A percentile compares a stretch with the other conserved stretches of the same genome.
phyloP scores from a whole-genome alignment of 495 filamentous ascomycete genomes.

The Podospora pseudoanserina region DNA sequence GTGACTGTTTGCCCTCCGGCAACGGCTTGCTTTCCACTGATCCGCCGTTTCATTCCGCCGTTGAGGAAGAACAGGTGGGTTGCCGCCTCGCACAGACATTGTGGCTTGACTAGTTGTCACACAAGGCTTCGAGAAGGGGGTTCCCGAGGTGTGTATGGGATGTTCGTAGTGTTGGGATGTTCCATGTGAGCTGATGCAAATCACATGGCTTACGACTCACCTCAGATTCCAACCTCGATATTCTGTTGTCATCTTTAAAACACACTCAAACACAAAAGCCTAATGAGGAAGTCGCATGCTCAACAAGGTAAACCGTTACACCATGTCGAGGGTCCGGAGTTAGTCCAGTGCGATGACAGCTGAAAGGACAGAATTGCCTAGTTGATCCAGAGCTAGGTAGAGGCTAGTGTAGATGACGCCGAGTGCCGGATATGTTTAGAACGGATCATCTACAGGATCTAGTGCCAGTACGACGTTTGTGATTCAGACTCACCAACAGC shows the following conservation, averaged over 20 bases:
- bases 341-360: background rate
- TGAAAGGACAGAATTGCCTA: background rate
- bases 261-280: background rate
- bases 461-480: background rate
- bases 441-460: background rate
- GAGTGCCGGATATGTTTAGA: background rate
- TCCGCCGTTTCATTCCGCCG: background rate
- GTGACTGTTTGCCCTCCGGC: background rate
- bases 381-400: background rate
- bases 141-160: background rate
- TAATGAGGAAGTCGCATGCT: background rate
- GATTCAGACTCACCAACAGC: background rate
- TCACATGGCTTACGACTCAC: background rate
- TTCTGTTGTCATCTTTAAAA: no score
- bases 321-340: background rate
- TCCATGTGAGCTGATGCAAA: background rate
- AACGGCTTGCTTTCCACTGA: background rate
- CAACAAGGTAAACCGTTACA: background rate
- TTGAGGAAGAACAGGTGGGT: background rate
- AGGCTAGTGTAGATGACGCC: background rate
- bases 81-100: constrained; percentile 6
- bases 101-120: constrained; percentile 1
- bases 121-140: constrained; percentile 7
- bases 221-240: background rate
- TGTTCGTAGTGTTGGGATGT: background rate